These are phyloP conservation scores for Penicillium sp. DNA, from an alignment of 2,329 filamentous ascomycete species.

Conservation along the genomic window DNA sequence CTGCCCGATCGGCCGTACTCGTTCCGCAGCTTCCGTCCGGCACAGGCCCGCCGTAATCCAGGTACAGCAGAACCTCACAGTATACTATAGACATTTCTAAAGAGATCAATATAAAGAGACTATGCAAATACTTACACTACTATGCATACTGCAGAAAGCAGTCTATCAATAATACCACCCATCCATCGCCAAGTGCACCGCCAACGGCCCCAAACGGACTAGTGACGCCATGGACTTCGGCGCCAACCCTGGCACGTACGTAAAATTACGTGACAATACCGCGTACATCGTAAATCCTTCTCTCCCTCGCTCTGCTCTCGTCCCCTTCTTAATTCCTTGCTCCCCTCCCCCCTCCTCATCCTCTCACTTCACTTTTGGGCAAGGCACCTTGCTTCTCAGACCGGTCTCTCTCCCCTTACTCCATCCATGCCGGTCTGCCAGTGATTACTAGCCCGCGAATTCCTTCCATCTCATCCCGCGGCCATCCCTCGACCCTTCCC, in stretches of 20 bases:
- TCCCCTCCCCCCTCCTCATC: slow-evolving; percentile 15
- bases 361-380: slow-evolving; percentile 9
- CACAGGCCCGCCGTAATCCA: slow-evolving; percentile 10
- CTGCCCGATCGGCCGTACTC: slow-evolving; percentile 27
- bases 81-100: background rate
- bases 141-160: too few relatives aligned
- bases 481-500: slow-evolving; percentile 21
- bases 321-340: slow-evolving; percentile 17
- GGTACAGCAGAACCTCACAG: background rate
- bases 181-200: background rate
- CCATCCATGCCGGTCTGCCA: slow-evolving; percentile 19
- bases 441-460: slow-evolving; percentile 18
- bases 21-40: slow-evolving; percentile 35
- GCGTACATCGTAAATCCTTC: slow-evolving; percentile 9
- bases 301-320: slow-evolving; percentile 11
- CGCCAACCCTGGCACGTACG: slow-evolving; percentile 8
- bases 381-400: slow-evolving; percentile 16
- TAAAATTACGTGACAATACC: background rate
- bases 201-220: slow-evolving; percentile 6
- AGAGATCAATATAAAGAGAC: background rate
- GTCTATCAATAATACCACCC: too few relatives aligned
- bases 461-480: slow-evolving; percentile 25
- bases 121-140: too few relatives aligned
- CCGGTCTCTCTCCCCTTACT: slow-evolving; percentile 11
- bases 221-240: slow-evolving; percentile 35